These are phyloP conservation scores for Austroboletus niveus DNA, from an alignment of 1,284 basidiomycete species.

Conservation along the genomic window DNA sequence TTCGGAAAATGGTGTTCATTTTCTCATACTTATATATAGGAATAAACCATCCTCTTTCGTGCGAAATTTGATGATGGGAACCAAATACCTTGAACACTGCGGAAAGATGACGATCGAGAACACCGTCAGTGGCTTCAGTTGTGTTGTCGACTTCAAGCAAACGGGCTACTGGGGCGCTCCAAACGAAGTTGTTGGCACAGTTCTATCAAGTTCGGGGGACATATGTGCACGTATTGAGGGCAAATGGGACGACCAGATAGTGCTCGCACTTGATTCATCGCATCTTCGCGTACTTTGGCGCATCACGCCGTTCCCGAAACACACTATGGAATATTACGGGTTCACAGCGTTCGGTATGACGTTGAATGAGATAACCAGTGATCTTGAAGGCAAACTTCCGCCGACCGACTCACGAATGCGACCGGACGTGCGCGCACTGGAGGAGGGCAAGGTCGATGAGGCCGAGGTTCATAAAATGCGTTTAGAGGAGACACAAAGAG, in stretches of 20 bases:
- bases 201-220: conserved; percentile 56
- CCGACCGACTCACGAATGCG: conserved; percentile 84
- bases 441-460: conserved; percentile 73
- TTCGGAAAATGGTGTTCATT: conserved; percentile 3
- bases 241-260: conserved; percentile 80
- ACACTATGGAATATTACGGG: conserved; percentile 75
- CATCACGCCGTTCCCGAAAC: conserved; percentile 69
- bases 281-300: conserved; percentile 78
- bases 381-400: conserved; percentile 68
- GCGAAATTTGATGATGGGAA: conserved; percentile 86
- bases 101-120: conserved; percentile 76
- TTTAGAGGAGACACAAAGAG: conserved; percentile 75
- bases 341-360: conserved; percentile 79
- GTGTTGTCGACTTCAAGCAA: conserved; percentile 81
- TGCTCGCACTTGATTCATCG: conserved; percentile 62
- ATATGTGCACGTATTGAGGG: conserved; percentile 65
- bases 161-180: conserved; percentile 78
- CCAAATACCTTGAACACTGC: conserved; percentile 84
- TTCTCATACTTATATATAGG: conserved; percentile 46
- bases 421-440: conserved; percentile 85
- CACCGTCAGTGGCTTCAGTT: conserved; percentile 50
- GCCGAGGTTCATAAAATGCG: conserved; percentile 77
- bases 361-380: conserved; percentile 77
- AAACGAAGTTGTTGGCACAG: conserved; percentile 68
- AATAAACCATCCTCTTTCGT: conserved; percentile 85